phyloP scores from a whole-genome alignment of 176 grass and related monocot genomes.

The Cenchrus americanus region DNA sequence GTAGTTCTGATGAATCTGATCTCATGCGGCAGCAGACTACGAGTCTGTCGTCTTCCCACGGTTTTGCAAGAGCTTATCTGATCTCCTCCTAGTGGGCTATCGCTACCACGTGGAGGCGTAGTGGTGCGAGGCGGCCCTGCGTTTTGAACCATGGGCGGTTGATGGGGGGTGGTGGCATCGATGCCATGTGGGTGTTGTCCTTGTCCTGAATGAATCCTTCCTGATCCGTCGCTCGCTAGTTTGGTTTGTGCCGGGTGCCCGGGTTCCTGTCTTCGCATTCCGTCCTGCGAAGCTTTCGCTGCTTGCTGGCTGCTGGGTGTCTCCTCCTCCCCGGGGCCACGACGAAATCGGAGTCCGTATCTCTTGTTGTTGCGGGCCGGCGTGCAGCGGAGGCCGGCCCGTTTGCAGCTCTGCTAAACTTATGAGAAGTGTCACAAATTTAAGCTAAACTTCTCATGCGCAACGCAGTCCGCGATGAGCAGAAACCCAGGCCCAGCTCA shows the following conservation, averaged over 20 bases:
- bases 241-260: neutral
- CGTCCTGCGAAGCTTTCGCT: slow-evolving; percentile 1
- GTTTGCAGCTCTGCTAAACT: too few species aligned
- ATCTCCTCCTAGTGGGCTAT: neutral
- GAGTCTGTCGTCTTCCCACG: neutral
- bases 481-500: too few species aligned
- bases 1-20: too few species aligned
- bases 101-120: neutral
- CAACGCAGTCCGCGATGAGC: too few species aligned
- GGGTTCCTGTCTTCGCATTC: neutral
- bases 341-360: neutral
- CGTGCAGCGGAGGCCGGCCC: too few species aligned
- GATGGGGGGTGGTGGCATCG: neutral
- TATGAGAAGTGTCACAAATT: too few species aligned
- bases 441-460: too few species aligned
- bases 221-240: neutral
- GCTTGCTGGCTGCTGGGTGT: too few species aligned
- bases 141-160: slow-evolving; percentile 7
- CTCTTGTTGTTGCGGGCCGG: too few species aligned
- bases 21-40: too few species aligned
- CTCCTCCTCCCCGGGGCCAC: neutral
- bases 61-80: slow-evolving; percentile 16
- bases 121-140: slow-evolving; percentile 3
- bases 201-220: neutral
- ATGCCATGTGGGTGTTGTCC: neutral